phyloP scores from a whole-genome alignment of 768 basidiomycete species.

The Pisolithus orientalis region DNA sequence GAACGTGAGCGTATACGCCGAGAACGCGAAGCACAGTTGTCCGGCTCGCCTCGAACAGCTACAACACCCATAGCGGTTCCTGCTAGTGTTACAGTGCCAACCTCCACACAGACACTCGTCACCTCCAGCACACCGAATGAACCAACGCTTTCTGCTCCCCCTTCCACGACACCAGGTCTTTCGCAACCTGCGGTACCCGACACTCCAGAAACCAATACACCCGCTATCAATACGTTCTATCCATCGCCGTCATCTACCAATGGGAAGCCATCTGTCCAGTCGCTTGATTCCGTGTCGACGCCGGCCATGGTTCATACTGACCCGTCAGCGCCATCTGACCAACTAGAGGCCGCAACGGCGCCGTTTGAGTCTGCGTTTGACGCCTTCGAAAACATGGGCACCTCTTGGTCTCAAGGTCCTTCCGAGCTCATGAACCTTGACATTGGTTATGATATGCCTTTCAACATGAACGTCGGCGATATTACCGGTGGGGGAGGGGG shows the following conservation, averaged over 20 bases:
- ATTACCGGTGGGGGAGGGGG: slow-evolving; percentile 26
- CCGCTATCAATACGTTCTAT: slow-evolving; percentile 39
- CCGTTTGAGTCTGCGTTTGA: slow-evolving; percentile 32
- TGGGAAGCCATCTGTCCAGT: slow-evolving; percentile 11
- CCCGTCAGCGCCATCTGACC: neutral
- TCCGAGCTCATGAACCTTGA: slow-evolving; percentile 32
- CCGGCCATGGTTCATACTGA: slow-evolving; percentile 17
- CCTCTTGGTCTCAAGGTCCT: slow-evolving; percentile 33
- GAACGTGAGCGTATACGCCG: slow-evolving; percentile 69
- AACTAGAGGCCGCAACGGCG: slow-evolving; percentile 13
- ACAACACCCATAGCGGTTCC: slow-evolving; percentile 17
- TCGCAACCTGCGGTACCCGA: slow-evolving; percentile 8
- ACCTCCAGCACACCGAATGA: slow-evolving; percentile 9
- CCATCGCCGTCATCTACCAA: slow-evolving; percentile 57
- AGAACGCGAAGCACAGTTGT: slow-evolving; percentile 47
- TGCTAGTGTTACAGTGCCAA: slow-evolving; percentile 4
- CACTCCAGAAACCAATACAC: slow-evolving; percentile 16
- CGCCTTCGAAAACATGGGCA: slow-evolving; percentile 37
- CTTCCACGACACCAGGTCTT: slow-evolving; percentile 11
- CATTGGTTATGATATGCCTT: slow-evolving; percentile 40
- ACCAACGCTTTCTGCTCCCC: slow-evolving; percentile 12
- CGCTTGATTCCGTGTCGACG: slow-evolving; percentile 9
- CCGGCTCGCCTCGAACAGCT: slow-evolving; percentile 20
- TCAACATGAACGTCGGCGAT: slow-evolving; percentile 38
- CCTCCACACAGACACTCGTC: slow-evolving; percentile 7